phyloP scores from a whole-genome alignment of 225 moss, liverwort and hornwort species.

The Antitrichia curtipendula region DNA sequence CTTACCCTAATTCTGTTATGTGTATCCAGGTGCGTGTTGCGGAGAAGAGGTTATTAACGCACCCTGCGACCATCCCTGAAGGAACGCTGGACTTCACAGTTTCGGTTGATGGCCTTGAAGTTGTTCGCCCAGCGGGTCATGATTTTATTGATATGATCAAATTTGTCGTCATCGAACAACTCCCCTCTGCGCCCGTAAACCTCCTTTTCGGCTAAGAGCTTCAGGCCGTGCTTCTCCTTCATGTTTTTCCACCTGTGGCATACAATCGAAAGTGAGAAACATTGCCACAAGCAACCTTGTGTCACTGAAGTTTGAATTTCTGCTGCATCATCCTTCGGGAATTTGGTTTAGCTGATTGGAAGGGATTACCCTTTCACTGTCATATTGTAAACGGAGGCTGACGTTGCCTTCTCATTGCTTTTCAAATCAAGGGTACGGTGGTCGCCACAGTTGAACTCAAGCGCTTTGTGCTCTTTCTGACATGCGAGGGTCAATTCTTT shows the following conservation, averaged over 20 bases:
- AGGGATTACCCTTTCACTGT: slow-evolving; percentile 9
- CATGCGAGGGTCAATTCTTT: slow-evolving; percentile 32
- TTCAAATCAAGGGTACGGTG: slow-evolving; percentile 18
- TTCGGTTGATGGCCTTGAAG: slow-evolving; percentile 25
- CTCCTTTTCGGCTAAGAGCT: slow-evolving; percentile 32
- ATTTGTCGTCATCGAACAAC: slow-evolving; percentile 28
- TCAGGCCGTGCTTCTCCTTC: slow-evolving; percentile 34
- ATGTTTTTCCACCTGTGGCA: slow-evolving; percentile 8
- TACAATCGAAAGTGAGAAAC: neutral
- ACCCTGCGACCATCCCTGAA: slow-evolving; percentile 29
- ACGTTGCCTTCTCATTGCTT: neutral
- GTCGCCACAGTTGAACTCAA: slow-evolving; percentile 19
- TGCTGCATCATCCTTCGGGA: neutral
- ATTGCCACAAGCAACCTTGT: neutral
- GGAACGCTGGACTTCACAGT: slow-evolving; percentile 22
- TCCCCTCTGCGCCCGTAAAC: slow-evolving; percentile 22
- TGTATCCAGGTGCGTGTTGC: neutral
- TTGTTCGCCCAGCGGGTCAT: slow-evolving; percentile 37
- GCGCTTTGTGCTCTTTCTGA: slow-evolving; percentile 15
- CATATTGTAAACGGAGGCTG: slow-evolving; percentile 8
- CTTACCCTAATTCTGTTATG: neutral
- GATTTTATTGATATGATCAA: slow-evolving; percentile 35
- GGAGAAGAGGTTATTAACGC: neutral
- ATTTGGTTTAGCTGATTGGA: neutral
- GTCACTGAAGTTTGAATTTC: neutral